phyloP scores from a whole-genome alignment of 495 filamentous ascomycete species.

The Schizothecium vesticola region DNA sequence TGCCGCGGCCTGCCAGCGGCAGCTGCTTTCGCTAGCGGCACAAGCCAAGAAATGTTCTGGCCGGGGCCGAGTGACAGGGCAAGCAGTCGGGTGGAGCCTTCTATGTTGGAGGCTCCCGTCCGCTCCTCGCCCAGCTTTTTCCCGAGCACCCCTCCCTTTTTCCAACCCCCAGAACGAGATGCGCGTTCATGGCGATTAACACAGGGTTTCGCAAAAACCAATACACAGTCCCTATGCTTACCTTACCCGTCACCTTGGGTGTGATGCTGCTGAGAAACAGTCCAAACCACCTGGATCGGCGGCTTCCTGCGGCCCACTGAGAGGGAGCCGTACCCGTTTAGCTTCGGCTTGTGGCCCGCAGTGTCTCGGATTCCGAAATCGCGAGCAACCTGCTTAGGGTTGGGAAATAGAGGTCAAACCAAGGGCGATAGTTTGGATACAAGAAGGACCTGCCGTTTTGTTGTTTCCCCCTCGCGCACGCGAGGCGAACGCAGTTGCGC shows the following conservation, averaged over 20 bases:
- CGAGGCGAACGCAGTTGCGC: too few relatives aligned
- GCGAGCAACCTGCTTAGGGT: neutral
- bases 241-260: neutral
- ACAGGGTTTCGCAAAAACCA: neutral
- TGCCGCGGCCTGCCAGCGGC: too few relatives aligned
- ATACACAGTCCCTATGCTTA: neutral
- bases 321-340: neutral
- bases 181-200: neutral
- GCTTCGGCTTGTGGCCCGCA: neutral
- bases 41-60: too few relatives aligned
- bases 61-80: too few relatives aligned
- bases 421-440: neutral
- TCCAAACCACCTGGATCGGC: neutral
- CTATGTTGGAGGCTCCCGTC: too few relatives aligned
- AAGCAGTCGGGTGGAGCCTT: too few relatives aligned
- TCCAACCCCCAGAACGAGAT: neutral
- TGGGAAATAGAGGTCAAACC: neutral
- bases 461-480: too few relatives aligned
- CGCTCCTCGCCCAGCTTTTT: neutral
- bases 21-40: too few relatives aligned
- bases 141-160: neutral
- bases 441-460: too few relatives aligned
- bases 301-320: neutral
- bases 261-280: neutral
- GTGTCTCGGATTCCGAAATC: neutral